These are phyloP conservation scores for Pichia sorboxylosa DNA, from an alignment of 1,139 yeast genomes.

Conservation along the genomic window DNA sequence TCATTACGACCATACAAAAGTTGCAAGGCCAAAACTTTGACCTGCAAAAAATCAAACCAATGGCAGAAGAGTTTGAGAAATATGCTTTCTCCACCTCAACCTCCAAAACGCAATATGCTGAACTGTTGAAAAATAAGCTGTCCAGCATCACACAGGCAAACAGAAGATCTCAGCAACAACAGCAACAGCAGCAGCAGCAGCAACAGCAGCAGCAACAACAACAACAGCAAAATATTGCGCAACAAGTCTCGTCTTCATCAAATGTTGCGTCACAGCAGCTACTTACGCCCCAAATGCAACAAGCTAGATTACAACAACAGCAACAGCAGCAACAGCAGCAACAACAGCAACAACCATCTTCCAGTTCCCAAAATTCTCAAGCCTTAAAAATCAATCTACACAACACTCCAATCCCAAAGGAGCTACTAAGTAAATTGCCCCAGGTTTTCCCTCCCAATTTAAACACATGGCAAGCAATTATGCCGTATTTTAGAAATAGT, in stretches of 20 bases:
- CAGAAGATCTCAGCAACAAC: slow-evolving; percentile 9
- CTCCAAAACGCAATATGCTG: slow-evolving; percentile 22
- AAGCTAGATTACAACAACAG: slow-evolving; percentile 5
- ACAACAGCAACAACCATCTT: slow-evolving; percentile 8
- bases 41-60: slow-evolving; percentile 19
- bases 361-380: slow-evolving; percentile 11
- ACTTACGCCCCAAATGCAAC: background rate
- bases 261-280: background rate
- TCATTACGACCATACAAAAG: slow-evolving; percentile 21
- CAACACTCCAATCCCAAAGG: slow-evolving; percentile 65
- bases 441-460: slow-evolving; percentile 64
- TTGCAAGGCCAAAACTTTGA: slow-evolving; percentile 22
- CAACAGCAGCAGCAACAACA: slow-evolving; percentile 10
- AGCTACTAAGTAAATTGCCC: slow-evolving; percentile 59
- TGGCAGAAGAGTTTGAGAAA: slow-evolving; percentile 24
- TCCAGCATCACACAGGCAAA: slow-evolving; percentile 21
- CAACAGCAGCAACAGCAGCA: slow-evolving; percentile 10
- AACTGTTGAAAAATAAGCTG: slow-evolving; percentile 20
- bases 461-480: slow-evolving; percentile 74
- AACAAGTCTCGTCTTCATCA: slow-evolving; percentile 12
- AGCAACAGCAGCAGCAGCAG: slow-evolving; percentile 5
- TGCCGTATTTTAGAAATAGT: slow-evolving; percentile 49
- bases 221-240: slow-evolving; percentile 8
- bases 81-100: slow-evolving; percentile 21
- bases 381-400: slow-evolving; percentile 28